Base-by-base conservation (phyloP, 225 moss, liverwort and hornwort species). In the Pseudisothecium myosuroides region DNA sequence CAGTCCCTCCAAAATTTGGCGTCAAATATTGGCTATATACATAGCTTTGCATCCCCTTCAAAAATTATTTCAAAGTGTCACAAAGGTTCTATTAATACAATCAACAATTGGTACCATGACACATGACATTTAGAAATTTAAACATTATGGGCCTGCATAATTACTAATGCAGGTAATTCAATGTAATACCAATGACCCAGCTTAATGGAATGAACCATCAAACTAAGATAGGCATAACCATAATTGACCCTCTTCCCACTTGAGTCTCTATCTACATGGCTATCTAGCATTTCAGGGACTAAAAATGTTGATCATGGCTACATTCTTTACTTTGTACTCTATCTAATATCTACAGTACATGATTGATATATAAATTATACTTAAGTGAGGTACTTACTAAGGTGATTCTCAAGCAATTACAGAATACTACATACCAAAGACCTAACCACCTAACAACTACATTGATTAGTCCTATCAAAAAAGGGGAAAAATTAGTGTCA, bases 261-360 rank as follows among this genome's bases (percentile, higher is more conserved):
- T 20, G 2, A 5, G 6, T 52, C 50, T 1, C 76, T 14, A 52
- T 34, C 13, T 21, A 34, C 20, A 50, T 50, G n/a, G n/a, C 6
- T 31, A 31, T 74, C 2, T 8, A 7, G 31, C 31, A 19, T 19
- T 74, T 47, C 0, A 31, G 1, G 2, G 1, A 1, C 0, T 31
- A 2, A 49, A 49, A 50, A 52, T 34, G 20, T 50, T 50, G 34
- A 52, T 5, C 5, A 34, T 50, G 13, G 21, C 8, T 52, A 49
- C 21, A 52, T 50, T 52, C 5, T 21, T 3, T 7, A 32, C 7
- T 75, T 32, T 7, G 1, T 32, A 19, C 32, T 50, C 0, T 54
- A 2, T 54, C 7, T 6, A 54, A 54, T 10, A 37, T 2, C 1
- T 54, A 2, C 2, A 0, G n/a, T n/a, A n/a, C n/a, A n/a, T n/a